phyloP scores from a whole-genome alignment of 1,284 basidiomycete species.

The Cystobasidium sp. region DNA sequence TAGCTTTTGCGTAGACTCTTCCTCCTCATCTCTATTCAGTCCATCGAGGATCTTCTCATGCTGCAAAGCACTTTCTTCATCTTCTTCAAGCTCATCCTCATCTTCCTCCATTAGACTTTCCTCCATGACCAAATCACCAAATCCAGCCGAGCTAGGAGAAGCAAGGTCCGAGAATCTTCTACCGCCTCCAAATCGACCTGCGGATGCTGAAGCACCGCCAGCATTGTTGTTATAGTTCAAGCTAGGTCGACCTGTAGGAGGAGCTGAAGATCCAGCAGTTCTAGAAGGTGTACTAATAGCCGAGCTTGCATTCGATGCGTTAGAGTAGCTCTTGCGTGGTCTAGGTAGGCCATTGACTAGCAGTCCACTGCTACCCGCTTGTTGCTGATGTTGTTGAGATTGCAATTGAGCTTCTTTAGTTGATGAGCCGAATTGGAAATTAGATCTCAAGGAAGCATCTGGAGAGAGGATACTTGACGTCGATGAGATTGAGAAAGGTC shows the following conservation, averaged over 20 bases:
- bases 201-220: background rate
- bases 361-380: too few relatives aligned
- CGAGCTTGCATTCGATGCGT: slow-evolving; percentile 13
- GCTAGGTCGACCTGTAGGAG: slow-evolving; percentile 1
- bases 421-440: slow-evolving; percentile 24
- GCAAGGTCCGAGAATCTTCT: slow-evolving; percentile 37
- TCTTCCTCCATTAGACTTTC: slow-evolving; percentile 32
- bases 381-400: background rate
- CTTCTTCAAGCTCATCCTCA: slow-evolving; percentile 22
- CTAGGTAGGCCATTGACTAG: slow-evolving; percentile 13
- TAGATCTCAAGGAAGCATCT: slow-evolving; percentile 20
- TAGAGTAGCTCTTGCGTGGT: slow-evolving; percentile 16
- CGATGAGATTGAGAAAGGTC: slow-evolving; percentile 29
- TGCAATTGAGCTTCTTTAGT: slow-evolving; percentile 11
- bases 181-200: background rate
- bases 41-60: slow-evolving; percentile 15
- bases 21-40: slow-evolving; percentile 20
- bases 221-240: background rate
- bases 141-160: slow-evolving; percentile 25
- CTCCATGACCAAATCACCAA: slow-evolving; percentile 41
- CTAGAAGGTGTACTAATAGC: slow-evolving; percentile 19
- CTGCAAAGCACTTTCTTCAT: background rate
- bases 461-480: slow-evolving; percentile 25
- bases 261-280: slow-evolving; percentile 26
- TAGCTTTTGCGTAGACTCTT: slow-evolving; percentile 20